Evolutionary conservation across 2,329 filamentous ascomycete species (phyloP).

Genomic region (Zymoseptoria passerinii): DNA sequence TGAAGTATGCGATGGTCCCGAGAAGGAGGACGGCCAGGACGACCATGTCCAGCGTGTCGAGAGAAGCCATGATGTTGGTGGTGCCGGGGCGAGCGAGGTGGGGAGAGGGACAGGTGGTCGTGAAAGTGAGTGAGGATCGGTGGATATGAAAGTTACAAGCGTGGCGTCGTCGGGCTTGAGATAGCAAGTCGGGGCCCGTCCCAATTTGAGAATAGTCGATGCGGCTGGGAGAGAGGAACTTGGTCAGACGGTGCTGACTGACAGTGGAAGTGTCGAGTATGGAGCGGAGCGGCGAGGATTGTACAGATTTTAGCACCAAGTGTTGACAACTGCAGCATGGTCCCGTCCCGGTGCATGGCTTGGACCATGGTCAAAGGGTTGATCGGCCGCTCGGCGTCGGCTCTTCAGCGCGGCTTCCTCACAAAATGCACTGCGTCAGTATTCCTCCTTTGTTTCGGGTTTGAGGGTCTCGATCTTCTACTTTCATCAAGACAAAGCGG

Average conservation of each 20-base stretch:
- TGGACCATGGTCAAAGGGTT: too few relatives aligned
- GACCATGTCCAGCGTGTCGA: constrained; percentile 89
- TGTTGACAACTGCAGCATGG: too few relatives aligned
- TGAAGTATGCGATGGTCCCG: constrained; percentile 91
- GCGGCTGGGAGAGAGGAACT: too few relatives aligned
- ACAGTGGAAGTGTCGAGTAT: background rate
- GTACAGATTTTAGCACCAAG: background rate
- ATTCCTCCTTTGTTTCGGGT: background rate
- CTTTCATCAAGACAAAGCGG: background rate
- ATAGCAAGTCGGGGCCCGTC: background rate
- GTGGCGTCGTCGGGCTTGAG: background rate
- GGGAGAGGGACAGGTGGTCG: background rate
- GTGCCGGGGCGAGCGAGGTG: background rate
- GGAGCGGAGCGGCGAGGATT: background rate
- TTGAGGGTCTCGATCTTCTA: background rate
- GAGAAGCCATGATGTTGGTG: constrained; percentile 66
- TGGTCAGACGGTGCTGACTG: too few relatives aligned
- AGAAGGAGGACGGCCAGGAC: constrained; percentile 80
- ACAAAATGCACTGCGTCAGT: background rate
- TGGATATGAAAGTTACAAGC: background rate
- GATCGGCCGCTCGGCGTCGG: background rate
- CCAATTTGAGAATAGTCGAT: background rate
- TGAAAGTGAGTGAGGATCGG: background rate
- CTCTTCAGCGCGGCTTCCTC: background rate
- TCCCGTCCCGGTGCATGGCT: too few relatives aligned